These are phyloP conservation scores for Globisporangium canariense DNA, from an alignment of 352 stramenopile genomes.

Conservation along the genomic window DNA sequence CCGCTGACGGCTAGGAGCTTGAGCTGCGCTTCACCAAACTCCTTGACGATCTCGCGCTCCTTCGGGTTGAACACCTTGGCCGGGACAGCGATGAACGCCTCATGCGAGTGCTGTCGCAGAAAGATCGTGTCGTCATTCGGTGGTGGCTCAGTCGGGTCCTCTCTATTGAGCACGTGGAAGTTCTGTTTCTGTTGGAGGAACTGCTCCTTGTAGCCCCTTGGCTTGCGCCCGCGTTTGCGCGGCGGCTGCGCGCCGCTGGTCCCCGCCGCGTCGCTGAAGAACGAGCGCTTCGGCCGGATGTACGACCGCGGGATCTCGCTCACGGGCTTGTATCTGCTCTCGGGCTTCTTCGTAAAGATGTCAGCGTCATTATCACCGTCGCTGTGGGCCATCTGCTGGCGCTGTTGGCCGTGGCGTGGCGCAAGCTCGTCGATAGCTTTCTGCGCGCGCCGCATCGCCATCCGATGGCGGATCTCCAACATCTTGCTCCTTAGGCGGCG, in stretches of 20 bases:
- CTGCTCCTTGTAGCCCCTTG: conserved; percentile 20
- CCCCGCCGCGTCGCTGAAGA: conserved; percentile 51
- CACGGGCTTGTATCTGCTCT: conserved; percentile 32
- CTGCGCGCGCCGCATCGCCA: conserved; percentile 49
- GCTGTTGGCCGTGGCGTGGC: neutral
- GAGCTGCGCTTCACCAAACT: conserved; percentile 41
- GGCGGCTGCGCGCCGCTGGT: conserved; percentile 6
- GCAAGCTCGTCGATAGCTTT: conserved; percentile 32
- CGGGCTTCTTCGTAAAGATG: conserved; percentile 26
- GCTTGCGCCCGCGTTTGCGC: conserved; percentile 25
- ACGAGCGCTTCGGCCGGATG: conserved; percentile 54
- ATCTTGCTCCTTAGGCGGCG: conserved; percentile 30
- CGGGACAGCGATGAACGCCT: conserved; percentile 47
- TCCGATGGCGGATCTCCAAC: conserved; percentile 43
- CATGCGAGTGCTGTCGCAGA: conserved; percentile 50
- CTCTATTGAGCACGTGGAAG: neutral
- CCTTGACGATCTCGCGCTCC: conserved; percentile 51
- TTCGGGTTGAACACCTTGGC: conserved; percentile 51
- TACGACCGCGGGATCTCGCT: conserved; percentile 44
- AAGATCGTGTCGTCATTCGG: conserved; percentile 51
- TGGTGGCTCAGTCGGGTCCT: conserved; percentile 31
- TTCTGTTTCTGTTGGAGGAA: conserved; percentile 10
- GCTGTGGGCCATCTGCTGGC: conserved; percentile 14
- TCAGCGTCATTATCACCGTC: conserved; percentile 1
- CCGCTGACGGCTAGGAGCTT: conserved; percentile 17